phyloP scores from a whole-genome alignment of 2,329 filamentous ascomycete species.

The Sordariomycetes sp. region DNA sequence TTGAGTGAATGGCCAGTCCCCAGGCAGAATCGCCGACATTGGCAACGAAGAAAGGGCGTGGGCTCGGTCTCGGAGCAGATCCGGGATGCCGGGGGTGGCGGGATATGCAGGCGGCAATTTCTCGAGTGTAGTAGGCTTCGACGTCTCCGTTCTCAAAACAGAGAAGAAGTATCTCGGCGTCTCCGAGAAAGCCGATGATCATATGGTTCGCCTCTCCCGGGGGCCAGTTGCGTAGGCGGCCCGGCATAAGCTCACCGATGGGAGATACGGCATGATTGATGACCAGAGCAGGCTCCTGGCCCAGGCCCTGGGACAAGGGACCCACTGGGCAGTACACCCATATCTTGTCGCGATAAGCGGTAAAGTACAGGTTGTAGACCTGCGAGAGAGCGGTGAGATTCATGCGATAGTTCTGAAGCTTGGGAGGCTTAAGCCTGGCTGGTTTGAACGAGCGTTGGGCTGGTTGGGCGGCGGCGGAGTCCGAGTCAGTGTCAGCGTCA shows the following conservation, averaged over 20 bases:
- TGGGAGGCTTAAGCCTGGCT: neutral
- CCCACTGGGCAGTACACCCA: constrained; percentile 43
- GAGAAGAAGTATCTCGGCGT: constrained; percentile 57
- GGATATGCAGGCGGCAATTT: constrained; percentile 32
- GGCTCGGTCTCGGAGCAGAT: constrained; percentile 2
- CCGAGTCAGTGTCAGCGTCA: too few relatives aligned
- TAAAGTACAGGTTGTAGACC: constrained; percentile 50
- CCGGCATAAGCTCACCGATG: constrained; percentile 28
- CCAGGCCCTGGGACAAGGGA: constrained; percentile 35
- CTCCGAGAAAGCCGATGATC: constrained; percentile 56
- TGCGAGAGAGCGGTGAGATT: constrained; percentile 51
- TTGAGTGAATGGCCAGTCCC: constrained; percentile 74
- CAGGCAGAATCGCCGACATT: constrained; percentile 75
- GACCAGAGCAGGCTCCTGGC: constrained; percentile 35
- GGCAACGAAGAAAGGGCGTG: constrained; percentile 55
- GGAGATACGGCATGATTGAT: constrained; percentile 31
- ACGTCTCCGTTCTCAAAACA: constrained; percentile 69
- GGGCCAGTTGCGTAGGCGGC: constrained; percentile 37
- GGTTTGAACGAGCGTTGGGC: neutral
- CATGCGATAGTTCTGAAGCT: constrained; percentile 30
- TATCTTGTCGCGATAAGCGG: constrained; percentile 44
- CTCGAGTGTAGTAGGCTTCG: constrained; percentile 54
- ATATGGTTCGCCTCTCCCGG: constrained; percentile 61
- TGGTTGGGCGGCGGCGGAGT: neutral
- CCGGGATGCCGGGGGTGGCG: neutral